These are phyloP conservation scores for Arabidopsis thaliana DNA, from an alignment of 345 rosid species.

Conservation along the genomic window DNA sequence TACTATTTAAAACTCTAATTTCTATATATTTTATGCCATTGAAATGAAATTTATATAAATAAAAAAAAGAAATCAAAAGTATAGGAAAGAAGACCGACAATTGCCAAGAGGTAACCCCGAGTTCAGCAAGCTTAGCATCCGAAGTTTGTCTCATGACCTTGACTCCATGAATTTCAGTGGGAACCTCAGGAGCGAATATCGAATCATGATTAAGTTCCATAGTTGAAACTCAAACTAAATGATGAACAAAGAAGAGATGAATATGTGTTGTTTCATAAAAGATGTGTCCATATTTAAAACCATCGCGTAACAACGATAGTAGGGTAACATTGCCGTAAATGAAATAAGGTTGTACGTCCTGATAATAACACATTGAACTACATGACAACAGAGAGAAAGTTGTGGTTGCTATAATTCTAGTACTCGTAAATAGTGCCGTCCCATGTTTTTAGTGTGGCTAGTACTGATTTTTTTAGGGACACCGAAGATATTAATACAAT, in stretches of 20 bases:
- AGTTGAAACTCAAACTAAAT: neutral
- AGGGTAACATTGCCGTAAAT: neutral
- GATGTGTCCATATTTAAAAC: neutral
- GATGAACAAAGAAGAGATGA: slow-evolving; percentile 3
- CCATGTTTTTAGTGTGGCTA: neutral
- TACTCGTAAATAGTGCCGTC: neutral
- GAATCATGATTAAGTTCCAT: slow-evolving; percentile 21
- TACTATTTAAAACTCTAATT: neutral
- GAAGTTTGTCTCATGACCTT: slow-evolving; percentile 28
- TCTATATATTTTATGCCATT: neutral
- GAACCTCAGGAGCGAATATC: slow-evolving; percentile 16
- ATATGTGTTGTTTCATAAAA: neutral
- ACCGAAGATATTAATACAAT: neutral
- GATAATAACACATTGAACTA: neutral
- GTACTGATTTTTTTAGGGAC: neutral
- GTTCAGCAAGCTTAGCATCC: slow-evolving; percentile 32
- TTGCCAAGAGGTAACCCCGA: slow-evolving; percentile 36
- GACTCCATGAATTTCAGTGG: slow-evolving; percentile 26
- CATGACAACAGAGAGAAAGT: neutral
- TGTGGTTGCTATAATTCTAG: neutral
- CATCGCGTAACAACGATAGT: neutral
- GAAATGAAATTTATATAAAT: neutral
- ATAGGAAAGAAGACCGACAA: slow-evolving; percentile 1
- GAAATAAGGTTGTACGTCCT: neutral
- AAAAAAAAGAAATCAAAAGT: neutral